phyloP scores from a whole-genome alignment of 345 rosid species.

The Atalantia buxifolia region DNA sequence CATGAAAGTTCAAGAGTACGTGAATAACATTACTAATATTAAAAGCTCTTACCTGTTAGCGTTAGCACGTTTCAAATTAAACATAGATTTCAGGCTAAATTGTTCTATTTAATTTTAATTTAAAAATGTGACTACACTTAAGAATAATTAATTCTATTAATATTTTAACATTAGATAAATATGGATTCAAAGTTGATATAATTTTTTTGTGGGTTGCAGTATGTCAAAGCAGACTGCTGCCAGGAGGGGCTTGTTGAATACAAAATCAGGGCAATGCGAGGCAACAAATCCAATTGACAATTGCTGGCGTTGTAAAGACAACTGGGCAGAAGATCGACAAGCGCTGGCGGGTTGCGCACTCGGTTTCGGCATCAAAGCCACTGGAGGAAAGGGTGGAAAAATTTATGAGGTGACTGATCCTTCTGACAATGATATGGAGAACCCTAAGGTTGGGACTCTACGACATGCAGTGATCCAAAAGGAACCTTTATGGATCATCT shows the following conservation, averaged over 20 bases:
- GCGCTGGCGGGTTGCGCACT: slow-evolving; percentile 52
- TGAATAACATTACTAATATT: too few species aligned
- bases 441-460: slow-evolving; percentile 74
- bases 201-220: too few species aligned
- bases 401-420: slow-evolving; percentile 53
- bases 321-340: slow-evolving; percentile 58
- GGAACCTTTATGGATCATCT: slow-evolving; percentile 79
- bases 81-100: too few species aligned
- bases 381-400: slow-evolving; percentile 57
- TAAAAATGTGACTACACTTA: too few species aligned
- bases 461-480: slow-evolving; percentile 66
- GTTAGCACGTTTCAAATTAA: too few species aligned
- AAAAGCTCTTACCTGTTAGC: too few species aligned
- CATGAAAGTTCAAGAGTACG: too few species aligned
- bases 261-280: slow-evolving; percentile 24
- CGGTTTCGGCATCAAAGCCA: slow-evolving; percentile 70
- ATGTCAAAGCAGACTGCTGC: too few species aligned
- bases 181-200: too few species aligned
- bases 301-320: slow-evolving; percentile 45
- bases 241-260: background rate
- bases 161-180: background rate
- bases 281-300: slow-evolving; percentile 61
- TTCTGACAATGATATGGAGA: slow-evolving; percentile 44
- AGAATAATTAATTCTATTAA: too few species aligned
- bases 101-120: too few species aligned